Evolutionary conservation across 441 rosid species (phyloP).

Genomic region (Pelargonium citronellum): DNA sequence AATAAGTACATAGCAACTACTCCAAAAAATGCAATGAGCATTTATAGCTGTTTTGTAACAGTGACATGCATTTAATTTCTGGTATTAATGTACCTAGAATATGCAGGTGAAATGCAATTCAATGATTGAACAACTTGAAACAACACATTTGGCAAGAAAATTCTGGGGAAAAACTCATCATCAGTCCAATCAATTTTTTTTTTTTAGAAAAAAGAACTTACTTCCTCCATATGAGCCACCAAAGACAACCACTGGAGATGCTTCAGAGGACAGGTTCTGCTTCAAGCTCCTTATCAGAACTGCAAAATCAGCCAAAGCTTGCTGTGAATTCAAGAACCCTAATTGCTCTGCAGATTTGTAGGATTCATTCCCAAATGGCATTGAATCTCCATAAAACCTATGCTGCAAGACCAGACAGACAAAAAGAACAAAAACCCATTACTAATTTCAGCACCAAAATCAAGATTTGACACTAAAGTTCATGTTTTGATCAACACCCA

Average conservation of each 20-base stretch:
- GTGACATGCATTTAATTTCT: background rate
- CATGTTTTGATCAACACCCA: background rate
- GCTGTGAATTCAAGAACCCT: slow-evolving; percentile 69
- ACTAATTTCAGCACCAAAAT: background rate
- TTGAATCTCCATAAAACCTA: slow-evolving; percentile 62
- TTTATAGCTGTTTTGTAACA: slow-evolving; percentile 2
- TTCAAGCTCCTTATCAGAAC: slow-evolving; percentile 59
- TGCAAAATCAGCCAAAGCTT: slow-evolving; percentile 72
- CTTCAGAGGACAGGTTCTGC: slow-evolving; percentile 58
- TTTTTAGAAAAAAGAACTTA: slow-evolving; percentile 18
- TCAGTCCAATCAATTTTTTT: background rate
- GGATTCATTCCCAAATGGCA: slow-evolving; percentile 54
- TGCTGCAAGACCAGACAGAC: slow-evolving; percentile 33
- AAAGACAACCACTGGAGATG: slow-evolving; percentile 72
- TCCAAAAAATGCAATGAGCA: background rate
- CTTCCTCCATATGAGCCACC: slow-evolving; percentile 91
- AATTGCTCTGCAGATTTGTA: slow-evolving; percentile 48
- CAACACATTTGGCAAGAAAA: background rate
- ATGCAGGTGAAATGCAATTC: too few species aligned
- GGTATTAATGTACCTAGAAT: too few species aligned
- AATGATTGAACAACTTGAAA: too few species aligned
- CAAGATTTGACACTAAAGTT: background rate
- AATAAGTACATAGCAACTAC: background rate
- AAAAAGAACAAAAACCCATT: slow-evolving; percentile 17
- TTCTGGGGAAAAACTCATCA: background rate